Evolutionary conservation across 805 yeast species (phyloP).

Genomic region (Pichia rugopelliculosa): DNA sequence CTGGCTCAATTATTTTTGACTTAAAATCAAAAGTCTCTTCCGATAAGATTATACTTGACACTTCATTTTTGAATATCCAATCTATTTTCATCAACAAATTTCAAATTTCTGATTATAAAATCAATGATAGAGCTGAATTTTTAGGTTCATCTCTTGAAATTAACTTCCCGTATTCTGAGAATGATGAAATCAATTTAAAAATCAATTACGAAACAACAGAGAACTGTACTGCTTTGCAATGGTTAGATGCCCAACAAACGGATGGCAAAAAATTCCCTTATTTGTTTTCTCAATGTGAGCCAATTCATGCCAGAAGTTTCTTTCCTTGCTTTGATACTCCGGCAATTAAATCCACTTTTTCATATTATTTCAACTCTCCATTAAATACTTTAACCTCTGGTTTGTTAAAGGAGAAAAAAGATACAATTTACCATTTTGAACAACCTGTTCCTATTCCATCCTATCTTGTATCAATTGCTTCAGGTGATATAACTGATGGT

Average conservation of each 20-base stretch:
- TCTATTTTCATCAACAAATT: slow-evolving; percentile 38
- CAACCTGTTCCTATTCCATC: slow-evolving; percentile 85
- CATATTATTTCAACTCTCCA: slow-evolving; percentile 52
- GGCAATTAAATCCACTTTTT: slow-evolving; percentile 61
- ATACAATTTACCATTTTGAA: slow-evolving; percentile 41
- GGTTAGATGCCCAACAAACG: slow-evolving; percentile 68
- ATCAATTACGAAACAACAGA: slow-evolving; percentile 64
- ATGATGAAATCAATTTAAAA: slow-evolving; percentile 22
- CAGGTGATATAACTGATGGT: slow-evolving; percentile 66
- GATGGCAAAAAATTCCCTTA: slow-evolving; percentile 63
- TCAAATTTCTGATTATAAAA: slow-evolving; percentile 18
- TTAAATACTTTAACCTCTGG: slow-evolving; percentile 74
- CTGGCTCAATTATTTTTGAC: slow-evolving; percentile 48
- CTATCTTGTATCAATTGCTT: slow-evolving; percentile 75
- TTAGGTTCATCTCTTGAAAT: slow-evolving; percentile 52
- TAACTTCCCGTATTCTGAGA: slow-evolving; percentile 11
- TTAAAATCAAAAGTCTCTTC: slow-evolving; percentile 30
- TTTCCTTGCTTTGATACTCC: slow-evolving; percentile 93
- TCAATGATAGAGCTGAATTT: slow-evolving; percentile 41
- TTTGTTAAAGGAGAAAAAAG: slow-evolving; percentile 16
- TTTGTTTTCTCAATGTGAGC: slow-evolving; percentile 85
- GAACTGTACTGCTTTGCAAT: slow-evolving; percentile 78
- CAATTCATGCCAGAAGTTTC: slow-evolving; percentile 81
- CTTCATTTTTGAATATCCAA: slow-evolving; percentile 51
- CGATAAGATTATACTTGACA: slow-evolving; percentile 50